These are phyloP conservation scores for Brassica carinata DNA, from an alignment of 345 rosid genomes.

Conservation along the genomic window DNA sequence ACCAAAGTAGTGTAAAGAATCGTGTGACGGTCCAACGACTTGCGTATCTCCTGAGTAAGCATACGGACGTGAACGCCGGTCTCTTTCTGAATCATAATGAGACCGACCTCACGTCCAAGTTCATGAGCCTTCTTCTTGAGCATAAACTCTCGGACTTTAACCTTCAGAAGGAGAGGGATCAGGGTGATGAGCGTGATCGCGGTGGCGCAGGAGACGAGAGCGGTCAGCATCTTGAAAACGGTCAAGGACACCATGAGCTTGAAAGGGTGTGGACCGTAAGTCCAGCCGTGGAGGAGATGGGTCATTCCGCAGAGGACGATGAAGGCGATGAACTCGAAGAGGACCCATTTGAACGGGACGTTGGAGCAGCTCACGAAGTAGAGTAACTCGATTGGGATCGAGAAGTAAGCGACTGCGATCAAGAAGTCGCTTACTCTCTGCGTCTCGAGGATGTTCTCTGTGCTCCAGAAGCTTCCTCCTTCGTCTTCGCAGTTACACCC, in stretches of 20 bases:
- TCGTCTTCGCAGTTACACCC: conserved; percentile 94
- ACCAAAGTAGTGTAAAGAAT: conserved; percentile 86
- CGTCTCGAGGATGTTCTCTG: conserved; percentile 75
- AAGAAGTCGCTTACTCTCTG: conserved; percentile 91
- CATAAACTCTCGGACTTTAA: conserved; percentile 91
- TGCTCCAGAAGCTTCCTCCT: conserved; percentile 75
- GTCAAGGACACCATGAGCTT: conserved; percentile 89
- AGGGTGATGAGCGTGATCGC: conserved; percentile 88
- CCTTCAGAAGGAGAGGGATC: conserved; percentile 88
- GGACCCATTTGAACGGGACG: conserved; percentile 97
- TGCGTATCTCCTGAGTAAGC: conserved; percentile 97
- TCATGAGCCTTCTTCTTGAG: conserved; percentile 89
- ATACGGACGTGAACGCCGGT: conserved; percentile 82
- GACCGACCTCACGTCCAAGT: conserved; percentile 90
- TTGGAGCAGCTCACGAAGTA: conserved; percentile 96
- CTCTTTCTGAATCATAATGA: conserved; percentile 85
- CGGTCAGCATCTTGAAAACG: conserved; percentile 87
- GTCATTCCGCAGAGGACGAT: conserved; percentile 97
- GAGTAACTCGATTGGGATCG: conserved; percentile 89
- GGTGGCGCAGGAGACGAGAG: conserved; percentile 94
- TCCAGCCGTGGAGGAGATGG: conserved; percentile 94
- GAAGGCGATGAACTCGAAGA: conserved; percentile 89
- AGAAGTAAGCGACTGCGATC: conserved; percentile 94
- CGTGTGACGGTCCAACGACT: conserved; percentile 82
- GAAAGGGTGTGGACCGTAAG: conserved; percentile 79